Conservation (phyloP, 2,329 filamentous ascomycete species). For the Chrysoporthe cubensis region DNA sequence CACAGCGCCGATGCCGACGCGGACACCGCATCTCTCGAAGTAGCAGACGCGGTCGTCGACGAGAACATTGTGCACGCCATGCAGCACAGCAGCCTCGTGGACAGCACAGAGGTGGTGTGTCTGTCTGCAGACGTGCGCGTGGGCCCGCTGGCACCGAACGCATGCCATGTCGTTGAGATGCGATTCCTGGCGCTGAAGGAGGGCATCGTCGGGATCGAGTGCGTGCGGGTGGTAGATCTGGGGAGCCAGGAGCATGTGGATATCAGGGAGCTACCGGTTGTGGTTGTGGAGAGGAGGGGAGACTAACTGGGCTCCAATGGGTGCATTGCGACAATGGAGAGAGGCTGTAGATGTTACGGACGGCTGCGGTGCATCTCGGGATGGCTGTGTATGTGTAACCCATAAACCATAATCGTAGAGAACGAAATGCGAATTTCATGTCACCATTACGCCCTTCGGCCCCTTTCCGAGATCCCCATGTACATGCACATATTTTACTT, state of each 20-base stretch:
- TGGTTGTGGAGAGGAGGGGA: slow-evolving; percentile 54
- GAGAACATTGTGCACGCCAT: slow-evolving; percentile 73
- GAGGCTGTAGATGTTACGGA: neutral
- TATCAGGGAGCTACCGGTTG: slow-evolving; percentile 72
- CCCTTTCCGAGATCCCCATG: neutral
- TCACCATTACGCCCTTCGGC: no score
- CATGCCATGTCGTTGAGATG: slow-evolving; percentile 75
- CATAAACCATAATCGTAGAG: slow-evolving; percentile 4
- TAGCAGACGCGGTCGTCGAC: slow-evolving; percentile 71
- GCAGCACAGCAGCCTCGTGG: slow-evolving; percentile 67
- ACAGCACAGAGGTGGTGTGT: slow-evolving; percentile 71
- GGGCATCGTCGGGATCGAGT: slow-evolving; percentile 73
- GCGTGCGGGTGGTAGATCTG: slow-evolving; percentile 73
- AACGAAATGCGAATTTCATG: neutral
- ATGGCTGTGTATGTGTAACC: neutral
- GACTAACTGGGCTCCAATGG: slow-evolving; percentile 12
- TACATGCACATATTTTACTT: neutral
- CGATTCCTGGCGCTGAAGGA: slow-evolving; percentile 70
- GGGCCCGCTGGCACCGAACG: slow-evolving; percentile 71
- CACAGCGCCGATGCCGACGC: slow-evolving; percentile 26
- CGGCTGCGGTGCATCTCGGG: neutral
- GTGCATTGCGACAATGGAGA: neutral
- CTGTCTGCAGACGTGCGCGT: slow-evolving; percentile 75
- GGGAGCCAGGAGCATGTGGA: slow-evolving; percentile 77
- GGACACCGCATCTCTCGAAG: slow-evolving; percentile 31